Percentiles rank a stretch among this genome's conserved stretches.
Conservation (phyloP, 2,329 filamentous ascomycete genomes). For the Lachnellula arida region DNA sequence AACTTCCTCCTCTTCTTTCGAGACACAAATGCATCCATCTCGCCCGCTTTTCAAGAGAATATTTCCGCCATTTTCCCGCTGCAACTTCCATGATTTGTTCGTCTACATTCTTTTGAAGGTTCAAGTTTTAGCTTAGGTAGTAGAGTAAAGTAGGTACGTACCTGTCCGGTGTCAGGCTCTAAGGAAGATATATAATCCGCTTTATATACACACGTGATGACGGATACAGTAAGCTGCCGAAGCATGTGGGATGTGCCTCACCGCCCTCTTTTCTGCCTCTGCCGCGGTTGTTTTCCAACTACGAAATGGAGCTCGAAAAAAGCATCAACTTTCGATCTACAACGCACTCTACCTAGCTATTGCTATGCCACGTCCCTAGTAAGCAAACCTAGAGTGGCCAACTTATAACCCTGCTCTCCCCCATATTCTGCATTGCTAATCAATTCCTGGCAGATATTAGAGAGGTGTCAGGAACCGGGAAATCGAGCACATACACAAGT, state of each 20-base stretch:
- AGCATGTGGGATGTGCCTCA: neutral
- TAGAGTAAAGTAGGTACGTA: too few relatives aligned
- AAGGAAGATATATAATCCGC: neutral
- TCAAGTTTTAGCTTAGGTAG: neutral
- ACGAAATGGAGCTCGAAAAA: too few relatives aligned
- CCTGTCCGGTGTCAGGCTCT: neutral
- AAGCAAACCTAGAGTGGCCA: neutral
- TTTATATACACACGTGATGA: neutral
- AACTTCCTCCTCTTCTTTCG: slow-evolving; percentile 50
- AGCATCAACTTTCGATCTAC: neutral
- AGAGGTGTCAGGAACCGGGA: neutral
- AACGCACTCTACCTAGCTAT: neutral
- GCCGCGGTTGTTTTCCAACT: neutral
- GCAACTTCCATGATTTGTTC: neutral
- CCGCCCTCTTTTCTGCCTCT: neutral
- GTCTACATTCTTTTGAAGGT: neutral
- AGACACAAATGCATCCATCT: slow-evolving; percentile 55
- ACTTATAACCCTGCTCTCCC: neutral
- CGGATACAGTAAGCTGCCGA: neutral
- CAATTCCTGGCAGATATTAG: too few relatives aligned
- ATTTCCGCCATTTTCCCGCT: neutral
- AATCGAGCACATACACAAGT: slow-evolving; percentile 43
- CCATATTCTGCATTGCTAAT: neutral
- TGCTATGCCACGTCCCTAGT: slow-evolving; percentile 2
- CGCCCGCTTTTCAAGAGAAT: neutral